Base-by-base conservation (phyloP, 768 basidiomycete genomes). In the Psilocybe cyanescens region DNA sequence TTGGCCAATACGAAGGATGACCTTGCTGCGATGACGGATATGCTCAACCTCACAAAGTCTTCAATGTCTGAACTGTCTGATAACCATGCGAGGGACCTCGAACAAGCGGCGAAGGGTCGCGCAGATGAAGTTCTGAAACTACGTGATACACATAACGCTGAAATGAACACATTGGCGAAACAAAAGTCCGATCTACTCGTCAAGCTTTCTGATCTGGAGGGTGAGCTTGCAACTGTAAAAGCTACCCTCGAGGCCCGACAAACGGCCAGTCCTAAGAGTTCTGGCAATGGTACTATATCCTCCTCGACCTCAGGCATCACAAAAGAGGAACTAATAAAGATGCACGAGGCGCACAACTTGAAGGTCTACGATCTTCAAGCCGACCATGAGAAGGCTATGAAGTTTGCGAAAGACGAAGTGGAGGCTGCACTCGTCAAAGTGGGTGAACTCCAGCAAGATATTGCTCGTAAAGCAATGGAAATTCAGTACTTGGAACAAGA, bases 291-390 rank as follows among this genome's bases (percentile, higher is more conserved):
- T 8, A 62, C 71, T 1, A 67, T 72, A 5, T 59, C 65, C 17
- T 72, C 77, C 45, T 71, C 80, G 35, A 76, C 80, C 1, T 75
- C 80, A 8, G 82, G 79, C 14, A 85, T 92, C 7, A 84, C 91
- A 37, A 88, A 86, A 66, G 92, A 92, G 64, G 92, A 95, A 58
- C 75, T 95, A 44, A 86, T 87, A 71, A 84, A 81, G 68, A 75
- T 92, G 69, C 90, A 95, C 65, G 90, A 92, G 72, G 94, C 94
- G 4, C 94, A 95, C 72, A 91, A 90, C 71, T 79, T 89, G 63
- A 94, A 90, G 78, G 71, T 95, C 65, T 78, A 87, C 55, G 92
- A 94, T 74, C 64, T 94, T 57, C 80, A 89, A 70, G 86, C 87
- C 14, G 84, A 83, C 19, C 85, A 91, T 68, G 86, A 87, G 31